Evolutionary conservation across 208 protist species (phyloP), one percentile per base, ranked within the genome.

Genomic region (Leptomonas seymouri): DNA sequence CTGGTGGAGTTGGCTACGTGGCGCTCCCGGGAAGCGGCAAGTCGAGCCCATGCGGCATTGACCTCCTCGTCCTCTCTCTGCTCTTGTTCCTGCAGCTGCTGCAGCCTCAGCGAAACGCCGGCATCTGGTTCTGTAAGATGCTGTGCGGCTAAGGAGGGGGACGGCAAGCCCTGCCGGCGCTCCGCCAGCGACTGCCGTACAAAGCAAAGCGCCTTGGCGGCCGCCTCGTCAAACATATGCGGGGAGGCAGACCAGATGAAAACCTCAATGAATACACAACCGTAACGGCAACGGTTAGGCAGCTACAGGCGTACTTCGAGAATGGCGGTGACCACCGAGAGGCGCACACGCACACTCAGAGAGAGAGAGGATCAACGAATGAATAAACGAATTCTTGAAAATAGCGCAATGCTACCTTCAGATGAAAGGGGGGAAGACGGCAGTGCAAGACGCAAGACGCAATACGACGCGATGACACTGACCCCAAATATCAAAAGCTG

Each of bases 171-270:
- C 34, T 53, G 54, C 31, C 67, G 67, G 4, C 67, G 67, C 49
- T 72, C 57, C 25, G 67, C 56, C 15, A 65, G 67, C 21, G 49
- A 48, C 42, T 50, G 67, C 4, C 67, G 67, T 1, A 72, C 67
- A 5, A 44, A 45, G 25, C 21, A 34, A 0, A 67, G 68, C 12
- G 49, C 68, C 11, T 31, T 51, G 50, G 12, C 2, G 12, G 39
- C 49, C 1, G 34, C 11, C n/a, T 18, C 15, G n/a, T 20, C 25
- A 21, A 49, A 54, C 44, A 63, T 58, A 9, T 68, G 55, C 31
- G n/a, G 7, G 44, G 18, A 48, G 12, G 44, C 7, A 48, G 48
- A 53, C 6, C 16, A 50, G 25, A 30, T 45, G 4, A 21, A 48
- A 57, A 50, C n/a, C n/a, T n/a, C n/a, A n/a, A n/a, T n/a, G n/a